A percentile compares a stretch with the other conserved stretches of the same genome.
Conservation (phyloP, 306 rosid species). For the Herpetospermum pedunculosum region DNA sequence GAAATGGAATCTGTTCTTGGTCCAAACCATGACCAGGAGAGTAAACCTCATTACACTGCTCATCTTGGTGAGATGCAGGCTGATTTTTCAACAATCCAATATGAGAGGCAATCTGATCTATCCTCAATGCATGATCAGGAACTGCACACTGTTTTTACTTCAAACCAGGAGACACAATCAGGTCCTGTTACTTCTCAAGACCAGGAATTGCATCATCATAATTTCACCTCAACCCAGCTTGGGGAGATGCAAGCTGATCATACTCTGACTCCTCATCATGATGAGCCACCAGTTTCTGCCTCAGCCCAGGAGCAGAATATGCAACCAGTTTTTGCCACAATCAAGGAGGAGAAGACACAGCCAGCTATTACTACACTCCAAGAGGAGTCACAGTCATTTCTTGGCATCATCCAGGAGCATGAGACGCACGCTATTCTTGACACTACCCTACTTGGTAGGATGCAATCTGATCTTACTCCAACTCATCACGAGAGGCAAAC, state of each 20-base stretch:
- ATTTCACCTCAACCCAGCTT: slow-evolving; percentile 2
- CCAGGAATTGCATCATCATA: slow-evolving; percentile 6
- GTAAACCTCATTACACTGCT: not conserved
- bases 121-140: slow-evolving; percentile 6
- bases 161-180: slow-evolving; percentile 1
- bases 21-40: slow-evolving; percentile 14
- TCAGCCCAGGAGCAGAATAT: not conserved
- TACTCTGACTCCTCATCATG: not conserved
- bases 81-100: slow-evolving; percentile 6
- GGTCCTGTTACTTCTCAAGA: not conserved
- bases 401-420: not conserved
- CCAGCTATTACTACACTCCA: not conserved
- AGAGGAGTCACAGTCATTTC: not conserved
- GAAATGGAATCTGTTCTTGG: slow-evolving; percentile 79
- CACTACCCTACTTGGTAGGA: not conserved
- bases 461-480: slow-evolving; percentile 3
- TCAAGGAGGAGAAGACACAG: slow-evolving; percentile 4
- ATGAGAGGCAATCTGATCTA: slow-evolving; percentile 8
- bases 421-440: not conserved
- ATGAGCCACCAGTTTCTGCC: slow-evolving; percentile 7
- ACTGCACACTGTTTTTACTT: slow-evolving; percentile 4
- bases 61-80: slow-evolving; percentile 9
- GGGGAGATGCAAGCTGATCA: not conserved
- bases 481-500: not conserved
- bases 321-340: slow-evolving; percentile 5